Percentiles rank a stretch among this genome's conserved stretches.
Conservation (phyloP, 805 yeast genomes). For the Blastobotrys americana region DNA sequence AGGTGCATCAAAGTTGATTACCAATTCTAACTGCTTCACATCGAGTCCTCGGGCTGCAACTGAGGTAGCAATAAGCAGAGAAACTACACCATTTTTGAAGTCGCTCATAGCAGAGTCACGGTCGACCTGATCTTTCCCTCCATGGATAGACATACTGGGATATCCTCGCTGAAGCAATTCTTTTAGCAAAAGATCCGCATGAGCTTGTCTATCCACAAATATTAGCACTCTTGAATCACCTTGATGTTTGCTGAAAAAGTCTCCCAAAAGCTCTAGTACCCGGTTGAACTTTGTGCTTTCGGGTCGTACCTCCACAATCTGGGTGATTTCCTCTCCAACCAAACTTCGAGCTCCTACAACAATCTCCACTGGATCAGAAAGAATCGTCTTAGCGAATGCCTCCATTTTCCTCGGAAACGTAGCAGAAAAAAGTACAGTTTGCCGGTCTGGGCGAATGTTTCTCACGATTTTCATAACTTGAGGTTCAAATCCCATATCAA, state of each 20-base stretch:
- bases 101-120: conserved; percentile 66
- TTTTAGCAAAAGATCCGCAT: conserved; percentile 64
- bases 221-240: conserved; percentile 45
- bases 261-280: conserved; percentile 50
- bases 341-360: conserved; percentile 72
- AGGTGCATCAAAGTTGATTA: conserved; percentile 76
- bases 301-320: conserved; percentile 54
- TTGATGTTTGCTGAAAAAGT: conserved; percentile 30
- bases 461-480: conserved; percentile 77
- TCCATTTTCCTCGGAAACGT: conserved; percentile 84
- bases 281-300: conserved; percentile 50
- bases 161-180: conserved; percentile 47
- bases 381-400: conserved; percentile 56
- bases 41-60: conserved; percentile 93
- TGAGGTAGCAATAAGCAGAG: conserved; percentile 79
- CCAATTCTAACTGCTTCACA: conserved; percentile 76
- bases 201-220: conserved; percentile 83
- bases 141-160: conserved; percentile 69
- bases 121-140: conserved; percentile 84
- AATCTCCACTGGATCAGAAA: conserved; percentile 63
- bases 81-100: conserved; percentile 52
- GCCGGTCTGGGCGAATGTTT: conserved; percentile 76
- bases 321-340: conserved; percentile 75
- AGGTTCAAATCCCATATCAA: conserved; percentile 96
- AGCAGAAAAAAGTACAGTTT: conserved; percentile 87